Conservation (phyloP, 345 rosid genomes). For the Durio zibethinus region DNA sequence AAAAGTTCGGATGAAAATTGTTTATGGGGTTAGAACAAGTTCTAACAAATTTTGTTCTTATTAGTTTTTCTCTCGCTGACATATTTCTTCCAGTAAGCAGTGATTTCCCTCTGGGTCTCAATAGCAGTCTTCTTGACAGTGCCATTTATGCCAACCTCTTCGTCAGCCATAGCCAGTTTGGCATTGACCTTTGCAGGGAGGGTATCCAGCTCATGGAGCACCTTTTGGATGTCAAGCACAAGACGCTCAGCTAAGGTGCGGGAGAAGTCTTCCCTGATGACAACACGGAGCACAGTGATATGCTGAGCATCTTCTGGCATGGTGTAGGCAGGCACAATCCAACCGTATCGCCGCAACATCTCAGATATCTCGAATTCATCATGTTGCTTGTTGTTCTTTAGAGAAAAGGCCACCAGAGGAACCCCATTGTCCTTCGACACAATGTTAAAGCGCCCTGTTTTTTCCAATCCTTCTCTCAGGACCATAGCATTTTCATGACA, state of each 20-base stretch:
- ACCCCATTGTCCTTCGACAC: constrained; percentile 85
- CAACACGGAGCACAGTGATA: constrained; percentile 85
- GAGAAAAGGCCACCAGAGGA: constrained; percentile 83
- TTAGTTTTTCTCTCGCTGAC: constrained; percentile 49
- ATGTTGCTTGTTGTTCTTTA: constrained; percentile 59
- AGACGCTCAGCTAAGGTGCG: constrained; percentile 89
- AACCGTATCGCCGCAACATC: constrained; percentile 73
- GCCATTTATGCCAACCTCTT: constrained; percentile 22
- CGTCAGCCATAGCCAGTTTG: constrained; percentile 4
- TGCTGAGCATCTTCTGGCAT: constrained; percentile 95
- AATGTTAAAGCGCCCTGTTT: constrained; percentile 65
- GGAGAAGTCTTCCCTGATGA: constrained; percentile 87
- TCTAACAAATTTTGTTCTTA: constrained; percentile 57
- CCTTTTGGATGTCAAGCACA: constrained; percentile 69
- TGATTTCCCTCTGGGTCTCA: constrained; percentile 66
- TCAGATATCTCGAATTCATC: constrained; percentile 77
- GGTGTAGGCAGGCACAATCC: constrained; percentile 89
- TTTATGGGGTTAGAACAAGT: neutral
- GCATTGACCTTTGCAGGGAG: constrained; percentile 63
- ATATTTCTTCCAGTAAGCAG: constrained; percentile 68
- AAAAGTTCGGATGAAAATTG: neutral
- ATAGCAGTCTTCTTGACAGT: constrained; percentile 55
- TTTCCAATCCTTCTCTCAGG: constrained; percentile 68
- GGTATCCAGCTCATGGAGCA: constrained; percentile 64
- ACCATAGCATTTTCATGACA: constrained; percentile 68